phyloP scores from a whole-genome alignment of 2,329 filamentous ascomycete species.

The Hypoxylon rubiginosum region DNA sequence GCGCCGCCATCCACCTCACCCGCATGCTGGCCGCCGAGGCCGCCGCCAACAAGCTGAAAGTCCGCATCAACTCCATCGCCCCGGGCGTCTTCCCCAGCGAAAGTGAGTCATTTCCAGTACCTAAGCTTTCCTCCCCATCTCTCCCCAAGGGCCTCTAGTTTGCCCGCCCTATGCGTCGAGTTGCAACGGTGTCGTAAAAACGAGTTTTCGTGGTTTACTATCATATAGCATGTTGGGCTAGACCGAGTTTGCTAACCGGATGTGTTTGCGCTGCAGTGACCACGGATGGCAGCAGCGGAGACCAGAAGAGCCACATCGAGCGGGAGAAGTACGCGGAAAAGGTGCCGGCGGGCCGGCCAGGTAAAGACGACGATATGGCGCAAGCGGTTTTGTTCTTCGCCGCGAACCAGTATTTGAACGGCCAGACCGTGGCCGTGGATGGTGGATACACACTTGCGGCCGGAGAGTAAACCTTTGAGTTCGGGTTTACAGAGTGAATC shows the following conservation, averaged over 20 bases:
- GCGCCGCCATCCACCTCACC: constrained; percentile 73
- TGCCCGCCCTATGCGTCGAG: too few relatives aligned
- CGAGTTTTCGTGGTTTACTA: neutral
- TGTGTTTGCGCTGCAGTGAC: constrained; percentile 63
- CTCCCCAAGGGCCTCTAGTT: neutral
- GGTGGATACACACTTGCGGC: constrained; percentile 60
- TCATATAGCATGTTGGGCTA: neutral
- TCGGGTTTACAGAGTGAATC: too few relatives aligned
- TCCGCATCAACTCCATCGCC: constrained; percentile 79
- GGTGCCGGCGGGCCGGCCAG: constrained; percentile 76
- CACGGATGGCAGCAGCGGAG: constrained; percentile 60
- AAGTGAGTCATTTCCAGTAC: constrained; percentile 54
- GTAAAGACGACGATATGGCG: constrained; percentile 78
- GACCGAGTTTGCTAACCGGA: constrained; percentile 1
- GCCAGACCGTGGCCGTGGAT: constrained; percentile 60
- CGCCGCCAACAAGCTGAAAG: constrained; percentile 69
- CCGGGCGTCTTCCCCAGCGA: constrained; percentile 79
- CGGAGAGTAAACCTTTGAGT: constrained; percentile 50
- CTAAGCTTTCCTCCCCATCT: neutral
- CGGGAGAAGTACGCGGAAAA: constrained; percentile 69
- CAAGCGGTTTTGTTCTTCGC: constrained; percentile 71
- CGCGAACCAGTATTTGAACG: constrained; percentile 60
- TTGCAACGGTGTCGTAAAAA: too few relatives aligned
- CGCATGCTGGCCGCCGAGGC: constrained; percentile 74
- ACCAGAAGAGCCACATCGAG: constrained; percentile 71